Evolutionary conservation across 305 asterid genomes (phyloP).

Genomic region (Fraxinus angustifolia): DNA sequence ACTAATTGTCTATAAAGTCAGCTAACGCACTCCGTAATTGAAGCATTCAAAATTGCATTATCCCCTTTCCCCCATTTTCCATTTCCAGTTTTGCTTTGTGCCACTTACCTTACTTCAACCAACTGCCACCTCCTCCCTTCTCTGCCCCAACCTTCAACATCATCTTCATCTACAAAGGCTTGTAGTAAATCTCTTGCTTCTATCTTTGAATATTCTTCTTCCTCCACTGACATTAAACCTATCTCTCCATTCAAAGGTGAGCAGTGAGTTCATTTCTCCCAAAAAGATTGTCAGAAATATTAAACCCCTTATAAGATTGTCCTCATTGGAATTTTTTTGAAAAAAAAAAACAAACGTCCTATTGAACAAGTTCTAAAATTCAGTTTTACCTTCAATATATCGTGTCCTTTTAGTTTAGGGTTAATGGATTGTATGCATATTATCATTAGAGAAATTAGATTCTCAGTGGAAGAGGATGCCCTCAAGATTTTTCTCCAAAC

Average conservation of each 20-base stretch:
- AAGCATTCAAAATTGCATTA: too few relatives aligned
- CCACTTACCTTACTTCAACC: not conserved
- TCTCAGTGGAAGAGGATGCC: not conserved
- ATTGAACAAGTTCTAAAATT: not conserved
- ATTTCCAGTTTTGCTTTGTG: too few relatives aligned
- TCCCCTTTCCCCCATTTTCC: too few relatives aligned
- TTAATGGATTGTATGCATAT: not conserved
- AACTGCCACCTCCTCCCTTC: not conserved
- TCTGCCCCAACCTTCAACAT: not conserved
- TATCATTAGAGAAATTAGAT: not conserved
- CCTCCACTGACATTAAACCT: not conserved
- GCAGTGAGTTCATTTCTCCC: not conserved
- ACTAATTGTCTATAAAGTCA: too few relatives aligned
- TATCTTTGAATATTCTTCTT: not conserved
- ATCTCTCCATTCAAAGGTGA: not conserved
- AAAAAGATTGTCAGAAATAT: not conserved
- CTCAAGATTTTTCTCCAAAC: not conserved
- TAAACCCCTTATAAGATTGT: not conserved
- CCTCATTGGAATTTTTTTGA: not conserved
- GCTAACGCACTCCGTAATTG: too few relatives aligned
- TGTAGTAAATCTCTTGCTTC: not conserved
- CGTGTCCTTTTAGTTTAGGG: not conserved
- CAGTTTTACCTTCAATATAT: not conserved
- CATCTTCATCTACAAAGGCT: not conserved
- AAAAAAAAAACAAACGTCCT: not conserved